Evolutionary conservation across 306 rosid genomes (phyloP), one percentile per base, ranked within the genome.

Genomic region (Rosa lucieae): DNA sequence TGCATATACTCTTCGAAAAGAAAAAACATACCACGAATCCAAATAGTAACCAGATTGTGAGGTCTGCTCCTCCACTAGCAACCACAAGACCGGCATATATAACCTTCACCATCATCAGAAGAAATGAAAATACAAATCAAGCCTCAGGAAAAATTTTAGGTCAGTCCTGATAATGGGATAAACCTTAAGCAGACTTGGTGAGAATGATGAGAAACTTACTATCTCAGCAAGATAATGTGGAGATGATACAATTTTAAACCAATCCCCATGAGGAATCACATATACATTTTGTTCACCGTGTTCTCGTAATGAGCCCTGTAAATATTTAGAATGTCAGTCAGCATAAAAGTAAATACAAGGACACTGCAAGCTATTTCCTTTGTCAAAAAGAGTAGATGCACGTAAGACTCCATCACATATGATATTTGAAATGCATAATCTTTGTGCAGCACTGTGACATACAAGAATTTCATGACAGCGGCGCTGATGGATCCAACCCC

Each of bases 171-270:
- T 39, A 32, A 35, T 32, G 70, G n/a, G 10, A 37, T 6, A 32
- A 7, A 3, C 47, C 6, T 67, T 17, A 21, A 67, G 72, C 35
- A 44, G 58, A 53, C 18, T 40, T 75, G 44, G 59, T 29, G 43
- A 15, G 42, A 69, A 80, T 87, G 56, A 76, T 32, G 80, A 78
- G 74, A 79, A 29, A 76, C 61, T 86, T 89, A 92, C 99, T 37
- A 92, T 91, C 88, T 92, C 99, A 42, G 98, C 87, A 62, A 95
- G 93, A 84, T 94, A 94, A 72, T 94, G 99, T 6, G 99, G 90
- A 42, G 94, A 92, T 6, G 97, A 94, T 49, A 94, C 99, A 0
- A 83, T 21, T 79, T 89, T 87, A 71, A 94, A 94, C 99, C 97
- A 94, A 84, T 91, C 97, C 46, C 97, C 99, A 7, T 18, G 80